These are phyloP conservation scores for Aureobasidium namibiae DNA, from an alignment of 2,329 filamentous ascomycete genomes.

Conservation along the genomic window DNA sequence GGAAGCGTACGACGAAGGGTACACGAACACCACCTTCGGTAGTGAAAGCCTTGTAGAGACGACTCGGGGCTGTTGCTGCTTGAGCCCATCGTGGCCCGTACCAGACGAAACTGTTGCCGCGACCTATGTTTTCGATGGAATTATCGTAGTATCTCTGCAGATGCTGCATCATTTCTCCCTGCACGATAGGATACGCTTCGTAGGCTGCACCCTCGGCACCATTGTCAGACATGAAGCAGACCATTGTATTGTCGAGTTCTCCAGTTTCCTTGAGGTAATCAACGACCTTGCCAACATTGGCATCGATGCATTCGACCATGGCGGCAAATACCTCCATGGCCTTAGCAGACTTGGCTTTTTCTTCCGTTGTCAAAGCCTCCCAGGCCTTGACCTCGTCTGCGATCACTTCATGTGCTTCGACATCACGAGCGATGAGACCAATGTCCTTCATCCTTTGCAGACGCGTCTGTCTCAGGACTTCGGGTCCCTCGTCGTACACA, in stretches of 20 bases:
- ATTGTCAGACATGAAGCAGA: slow-evolving; percentile 57
- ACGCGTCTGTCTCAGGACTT: slow-evolving; percentile 45
- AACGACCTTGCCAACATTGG: slow-evolving; percentile 51
- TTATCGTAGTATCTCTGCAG: slow-evolving; percentile 52
- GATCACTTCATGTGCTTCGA: slow-evolving; percentile 43
- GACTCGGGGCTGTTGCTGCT: slow-evolving; percentile 44
- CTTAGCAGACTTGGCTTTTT: slow-evolving; percentile 40
- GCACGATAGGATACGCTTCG: slow-evolving; percentile 51
- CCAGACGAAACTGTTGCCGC: slow-evolving; percentile 51
- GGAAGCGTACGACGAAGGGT: slow-evolving; percentile 40
- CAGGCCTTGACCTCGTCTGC: slow-evolving; percentile 43
- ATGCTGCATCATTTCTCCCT: slow-evolving; percentile 46
- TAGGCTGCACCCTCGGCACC: slow-evolving; percentile 53
- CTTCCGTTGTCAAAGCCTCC: slow-evolving; percentile 39
- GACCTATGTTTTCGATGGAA: slow-evolving; percentile 49
- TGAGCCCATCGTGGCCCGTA: slow-evolving; percentile 52
- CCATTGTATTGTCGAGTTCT: slow-evolving; percentile 56
- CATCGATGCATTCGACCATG: slow-evolving; percentile 57
- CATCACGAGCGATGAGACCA: slow-evolving; percentile 46
- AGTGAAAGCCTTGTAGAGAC: slow-evolving; percentile 40
- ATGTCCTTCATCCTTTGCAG: slow-evolving; percentile 49
- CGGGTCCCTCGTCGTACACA: slow-evolving; percentile 53
- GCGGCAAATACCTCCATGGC: slow-evolving; percentile 56
- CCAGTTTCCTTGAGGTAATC: slow-evolving; percentile 47
- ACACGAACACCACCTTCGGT: slow-evolving; percentile 46